A percentile compares a stretch with the other conserved stretches of the same genome.
Conservation (phyloP, 148 eudicot species). For the Polygonum aviculare region DNA sequence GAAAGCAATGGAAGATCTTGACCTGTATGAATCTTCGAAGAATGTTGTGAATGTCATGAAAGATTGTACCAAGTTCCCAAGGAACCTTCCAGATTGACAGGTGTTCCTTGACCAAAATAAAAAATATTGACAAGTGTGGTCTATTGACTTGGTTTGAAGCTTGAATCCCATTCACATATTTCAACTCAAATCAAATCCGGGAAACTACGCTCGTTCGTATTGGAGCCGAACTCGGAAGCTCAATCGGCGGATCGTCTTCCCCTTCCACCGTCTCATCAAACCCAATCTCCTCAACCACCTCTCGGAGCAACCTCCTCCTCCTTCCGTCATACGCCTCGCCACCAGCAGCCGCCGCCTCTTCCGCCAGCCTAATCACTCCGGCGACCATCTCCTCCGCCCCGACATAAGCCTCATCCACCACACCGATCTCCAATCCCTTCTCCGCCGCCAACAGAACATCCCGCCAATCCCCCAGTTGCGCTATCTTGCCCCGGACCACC, state of each 20-base stretch:
- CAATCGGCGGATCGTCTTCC: background rate
- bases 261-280: conserved; percentile 11
- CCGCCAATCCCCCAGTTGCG: conserved; percentile 18
- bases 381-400: conserved; percentile 16
- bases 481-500: conserved; percentile 30
- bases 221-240: background rate
- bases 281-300: conserved; percentile 19
- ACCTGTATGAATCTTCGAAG: too few relatives aligned
- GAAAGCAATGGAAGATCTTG: too few relatives aligned
- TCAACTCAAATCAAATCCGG: background rate
- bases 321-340: conserved; percentile 31
- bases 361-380: conserved; percentile 18
- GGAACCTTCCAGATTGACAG: too few relatives aligned
- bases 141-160: too few relatives aligned
- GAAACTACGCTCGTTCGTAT: background rate
- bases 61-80: too few relatives aligned
- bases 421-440: conserved; percentile 25
- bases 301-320: conserved; percentile 28
- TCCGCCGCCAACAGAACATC: conserved; percentile 27
- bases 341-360: conserved; percentile 22
- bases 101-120: too few relatives aligned
- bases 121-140: too few relatives aligned
- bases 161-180: too few relatives aligned
- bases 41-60: too few relatives aligned
- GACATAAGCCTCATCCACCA: conserved; percentile 19